Conservation (phyloP, 192 early-diverging fungal species). For the Chytriomyces confervae region DNA sequence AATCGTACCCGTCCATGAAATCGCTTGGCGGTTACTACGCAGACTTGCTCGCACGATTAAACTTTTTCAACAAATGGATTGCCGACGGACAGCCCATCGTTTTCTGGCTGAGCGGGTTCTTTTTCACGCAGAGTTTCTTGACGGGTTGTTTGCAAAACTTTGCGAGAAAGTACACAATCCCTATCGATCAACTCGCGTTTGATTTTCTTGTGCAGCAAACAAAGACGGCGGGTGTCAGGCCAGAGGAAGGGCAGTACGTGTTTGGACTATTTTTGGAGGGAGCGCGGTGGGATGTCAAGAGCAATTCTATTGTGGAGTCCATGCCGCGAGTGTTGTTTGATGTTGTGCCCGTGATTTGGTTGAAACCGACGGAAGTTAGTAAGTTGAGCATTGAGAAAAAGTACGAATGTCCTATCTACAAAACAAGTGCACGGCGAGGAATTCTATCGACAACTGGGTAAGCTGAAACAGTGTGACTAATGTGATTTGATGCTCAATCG, state of each 20-base stretch:
- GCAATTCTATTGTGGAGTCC: constrained; percentile 61
- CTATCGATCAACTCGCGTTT: constrained; percentile 63
- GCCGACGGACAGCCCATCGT: constrained; percentile 66
- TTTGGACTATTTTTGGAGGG: constrained; percentile 66
- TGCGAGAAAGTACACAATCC: constrained; percentile 66
- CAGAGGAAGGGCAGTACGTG: constrained; percentile 69
- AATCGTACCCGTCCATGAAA: constrained; percentile 68
- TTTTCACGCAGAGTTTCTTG: constrained; percentile 68
- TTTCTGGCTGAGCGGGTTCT: constrained; percentile 70
- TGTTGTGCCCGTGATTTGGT: constrained; percentile 63
- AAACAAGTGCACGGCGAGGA: constrained; percentile 61
- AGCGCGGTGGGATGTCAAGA: constrained; percentile 62
- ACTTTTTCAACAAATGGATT: constrained; percentile 63
- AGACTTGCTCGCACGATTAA: constrained; percentile 56
- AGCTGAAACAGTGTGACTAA: not conserved
- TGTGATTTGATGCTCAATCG: not conserved
- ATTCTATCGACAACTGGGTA: constrained; percentile 69
- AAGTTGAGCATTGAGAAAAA: constrained; percentile 48
- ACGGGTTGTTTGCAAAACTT: constrained; percentile 65
- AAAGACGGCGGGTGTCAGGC: constrained; percentile 59
- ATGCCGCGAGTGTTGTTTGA: constrained; percentile 61
- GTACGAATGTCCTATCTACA: constrained; percentile 70
- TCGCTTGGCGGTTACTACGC: constrained; percentile 58
- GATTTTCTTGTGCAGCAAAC: constrained; percentile 61
- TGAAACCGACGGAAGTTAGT: constrained; percentile 58